These are phyloP conservation scores for Quercus glauca DNA, from an alignment of 306 rosid species.

Conservation along the genomic window DNA sequence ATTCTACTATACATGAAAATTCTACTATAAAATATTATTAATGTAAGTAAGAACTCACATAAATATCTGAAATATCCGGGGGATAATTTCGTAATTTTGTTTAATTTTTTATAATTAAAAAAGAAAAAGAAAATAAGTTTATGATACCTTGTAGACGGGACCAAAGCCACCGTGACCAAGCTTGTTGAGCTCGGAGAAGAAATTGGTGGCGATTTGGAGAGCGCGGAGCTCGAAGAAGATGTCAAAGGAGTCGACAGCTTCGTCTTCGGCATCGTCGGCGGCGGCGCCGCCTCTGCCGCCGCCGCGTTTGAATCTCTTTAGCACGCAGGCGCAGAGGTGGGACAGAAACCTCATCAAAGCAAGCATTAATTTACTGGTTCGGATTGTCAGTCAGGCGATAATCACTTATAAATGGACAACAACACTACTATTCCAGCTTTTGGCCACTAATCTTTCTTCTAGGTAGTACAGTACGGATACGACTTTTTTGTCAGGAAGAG, in stretches of 20 bases:
- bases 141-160: constrained; percentile 72
- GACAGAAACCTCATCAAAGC: constrained; percentile 44
- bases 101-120: no score
- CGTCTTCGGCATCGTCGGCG: constrained; percentile 1
- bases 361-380: constrained; percentile 7
- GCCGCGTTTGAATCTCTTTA: constrained; percentile 14
- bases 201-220: constrained; percentile 72
- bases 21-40: no score
- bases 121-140: no score
- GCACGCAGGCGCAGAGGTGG: constrained; percentile 37
- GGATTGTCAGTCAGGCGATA: neutral
- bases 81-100: no score
- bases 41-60: no score
- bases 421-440: no score
- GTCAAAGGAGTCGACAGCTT: constrained; percentile 32
- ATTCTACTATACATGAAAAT: no score
- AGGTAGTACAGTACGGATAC: no score
- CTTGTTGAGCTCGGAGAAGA: constrained; percentile 63
- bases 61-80: no score
- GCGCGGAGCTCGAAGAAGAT: constrained; percentile 53
- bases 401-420: no score
- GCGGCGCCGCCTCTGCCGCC: neutral
- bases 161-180: constrained; percentile 98
- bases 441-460: no score
- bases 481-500: no score